phyloP scores from a whole-genome alignment of 805 yeast genomes.

The Zygotorulaspora chibaensis region DNA sequence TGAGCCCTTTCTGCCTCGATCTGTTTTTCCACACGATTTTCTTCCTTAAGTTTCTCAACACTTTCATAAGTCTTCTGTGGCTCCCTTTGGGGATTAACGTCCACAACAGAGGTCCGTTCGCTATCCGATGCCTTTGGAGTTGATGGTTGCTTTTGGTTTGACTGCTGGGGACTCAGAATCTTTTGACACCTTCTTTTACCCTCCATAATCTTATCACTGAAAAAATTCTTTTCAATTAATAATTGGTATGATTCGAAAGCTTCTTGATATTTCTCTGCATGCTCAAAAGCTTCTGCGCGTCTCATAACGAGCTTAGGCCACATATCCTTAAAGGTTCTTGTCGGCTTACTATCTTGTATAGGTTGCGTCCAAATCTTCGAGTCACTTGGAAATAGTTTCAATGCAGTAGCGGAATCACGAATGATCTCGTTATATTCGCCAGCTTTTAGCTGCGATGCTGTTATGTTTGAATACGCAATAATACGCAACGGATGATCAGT shows the following conservation, averaged over 20 bases:
- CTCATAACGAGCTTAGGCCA: slow-evolving; percentile 67
- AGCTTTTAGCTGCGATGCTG: slow-evolving; percentile 57
- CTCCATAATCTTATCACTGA: slow-evolving; percentile 62
- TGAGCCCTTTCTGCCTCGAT: slow-evolving; percentile 55
- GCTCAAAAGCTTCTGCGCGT: slow-evolving; percentile 82
- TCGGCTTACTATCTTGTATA: slow-evolving; percentile 34
- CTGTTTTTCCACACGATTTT: slow-evolving; percentile 42
- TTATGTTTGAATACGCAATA: slow-evolving; percentile 70
- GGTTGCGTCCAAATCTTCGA: slow-evolving; percentile 41
- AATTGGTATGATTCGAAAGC: slow-evolving; percentile 59
- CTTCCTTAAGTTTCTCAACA: slow-evolving; percentile 47
- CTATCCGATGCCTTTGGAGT: too few species aligned
- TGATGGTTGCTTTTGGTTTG: slow-evolving; percentile 11
- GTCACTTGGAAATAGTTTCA: slow-evolving; percentile 34
- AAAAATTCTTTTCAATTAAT: slow-evolving; percentile 64
- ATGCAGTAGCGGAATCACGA: slow-evolving; percentile 30
- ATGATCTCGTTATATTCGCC: slow-evolving; percentile 55
- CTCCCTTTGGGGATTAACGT: slow-evolving; percentile 6
- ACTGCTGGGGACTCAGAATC: slow-evolving; percentile 51
- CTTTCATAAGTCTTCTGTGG: slow-evolving; percentile 34
- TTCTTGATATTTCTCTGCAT: slow-evolving; percentile 61
- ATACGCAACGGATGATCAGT: slow-evolving; percentile 58
- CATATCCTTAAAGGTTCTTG: slow-evolving; percentile 46
- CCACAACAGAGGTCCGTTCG: background rate
- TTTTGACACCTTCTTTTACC: slow-evolving; percentile 76